Evolutionary conservation across 305 asterid species (phyloP), one percentile per base, ranked within the genome.

Genomic region (Lippia alba): DNA sequence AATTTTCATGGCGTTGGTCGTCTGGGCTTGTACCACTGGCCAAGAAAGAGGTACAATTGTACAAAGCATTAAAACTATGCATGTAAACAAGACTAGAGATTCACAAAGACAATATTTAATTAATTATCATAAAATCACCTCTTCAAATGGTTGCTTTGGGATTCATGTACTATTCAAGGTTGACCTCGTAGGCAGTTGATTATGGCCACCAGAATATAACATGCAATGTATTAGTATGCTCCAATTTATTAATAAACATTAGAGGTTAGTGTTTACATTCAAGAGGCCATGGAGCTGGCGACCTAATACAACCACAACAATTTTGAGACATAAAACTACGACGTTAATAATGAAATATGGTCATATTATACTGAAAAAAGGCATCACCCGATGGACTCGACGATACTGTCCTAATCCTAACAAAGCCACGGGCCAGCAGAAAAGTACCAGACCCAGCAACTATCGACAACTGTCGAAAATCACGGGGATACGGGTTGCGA

Each of bases 391-490:
- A 49, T 4, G 78, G 0, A 40, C 70, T 74, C 0, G 67, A 11
- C 8, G 65, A 69, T 46, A 60, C 71, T 12, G 89, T 79, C 45
- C 41, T 76, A 0, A 75, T 67, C 11, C 17, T 59, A 12, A 77
- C 71, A 20, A 76, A 9, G 1, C 90, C 90, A 1, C 81, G 64
- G 0, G 90, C 88, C 56, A 79, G 15, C 54, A 74, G 71, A 59
- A 84, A 86, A 48, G 40, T 48, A 0, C 90, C 92, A 0, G 86
- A 33, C 7, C 91, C 91, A 8, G 89, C 91, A 8, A 77, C 80
- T 7, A 85, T 62, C 1, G 81, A 20, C 67, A 85, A 6, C 46
- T 83, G 81, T 5, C 88, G 83, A 17, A 30, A 14, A 50, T 44
- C 53, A 0, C 46, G 76, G 0, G 15, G 32, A n/a, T 50, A 69